Evolutionary conservation across 192 early-diverging fungal species (phyloP).

Genomic region (Podila verticillata): DNA sequence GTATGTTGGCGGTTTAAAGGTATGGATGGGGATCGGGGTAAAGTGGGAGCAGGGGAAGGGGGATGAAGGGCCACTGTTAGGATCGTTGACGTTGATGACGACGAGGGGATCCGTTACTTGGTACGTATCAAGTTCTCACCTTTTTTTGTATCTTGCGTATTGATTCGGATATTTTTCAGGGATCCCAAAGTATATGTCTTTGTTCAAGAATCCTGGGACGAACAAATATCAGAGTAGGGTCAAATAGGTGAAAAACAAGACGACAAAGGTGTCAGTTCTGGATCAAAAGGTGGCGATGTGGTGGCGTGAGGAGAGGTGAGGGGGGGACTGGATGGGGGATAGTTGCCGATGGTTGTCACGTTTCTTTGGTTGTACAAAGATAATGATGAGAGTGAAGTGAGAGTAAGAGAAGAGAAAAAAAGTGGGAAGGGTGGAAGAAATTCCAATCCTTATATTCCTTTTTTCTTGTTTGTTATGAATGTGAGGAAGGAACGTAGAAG

Average conservation of each 20-base stretch:
- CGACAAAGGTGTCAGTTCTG: not conserved
- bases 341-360: not conserved
- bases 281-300: not conserved
- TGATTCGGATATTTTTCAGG: not conserved
- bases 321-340: not conserved
- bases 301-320: not conserved
- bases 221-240: no score
- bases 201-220: constrained; percentile 2
- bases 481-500: not conserved
- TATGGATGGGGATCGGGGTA: constrained; percentile 1
- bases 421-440: constrained; percentile 14
- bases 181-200: not conserved
- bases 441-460: constrained; percentile 52
- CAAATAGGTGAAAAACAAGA: no score
- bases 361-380: constrained; percentile 2
- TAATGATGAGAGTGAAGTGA: not conserved
- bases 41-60: constrained; percentile 1
- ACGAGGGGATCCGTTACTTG: constrained; percentile 31
- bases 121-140: constrained; percentile 12
- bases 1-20: not conserved
- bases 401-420: constrained; percentile 12
- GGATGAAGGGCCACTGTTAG: not conserved
- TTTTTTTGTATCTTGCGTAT: not conserved
- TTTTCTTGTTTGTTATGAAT: constrained; percentile 7
- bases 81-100: constrained; percentile 7